Evolutionary conservation across 495 filamentous ascomycete species (phyloP), one percentile per base, ranked within the genome.

Genomic region (Daldinia grandis): DNA sequence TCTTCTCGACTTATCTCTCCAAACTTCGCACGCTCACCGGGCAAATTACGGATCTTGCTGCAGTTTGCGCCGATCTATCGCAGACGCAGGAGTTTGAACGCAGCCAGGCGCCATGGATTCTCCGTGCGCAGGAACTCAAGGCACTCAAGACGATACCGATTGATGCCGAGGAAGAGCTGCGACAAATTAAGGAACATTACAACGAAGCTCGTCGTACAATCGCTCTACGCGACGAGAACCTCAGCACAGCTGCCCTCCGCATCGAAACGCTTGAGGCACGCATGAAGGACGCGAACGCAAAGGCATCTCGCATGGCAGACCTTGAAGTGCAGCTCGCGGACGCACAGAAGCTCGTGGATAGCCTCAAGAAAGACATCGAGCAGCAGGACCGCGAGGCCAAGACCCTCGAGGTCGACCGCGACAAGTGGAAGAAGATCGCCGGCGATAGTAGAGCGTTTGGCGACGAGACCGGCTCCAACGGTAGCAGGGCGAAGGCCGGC

Each of bases 201-300:
- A 76, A 88, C 62, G 91, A 88, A 74, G 89, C 83, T 31, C 84
- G 87, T 0, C 86, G 87, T 74, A 86, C 83, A 71, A 88, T 88
- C 71, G 88, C 88, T 8, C 81, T 90, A 49, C 85, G 87, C 30
- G 90, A 94, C 40, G 83, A 91, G 63, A 82, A 82, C 25, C 81
- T 93, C 19, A 90, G 91, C 69, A 92, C 92, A 33, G 85, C 93
- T 9, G 87, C 88, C 3, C 91, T 97, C 66, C 96, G 97, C 78
- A 95, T 97, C 74, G 95, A 98, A 79, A 92, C 93, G 5, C 90
- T 98, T 49, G 94, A 97, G 75, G 85, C 86, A 24, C 85, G 90
- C 15, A 91, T 89, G 85, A 88, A 91, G 42, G 94, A 97, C 70
- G 87, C 92, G 12, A 87, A 90, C 33, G 91, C 92, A 64, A 89